These are phyloP conservation scores for Hypoxylon subgilvum DNA, from an alignment of 495 filamentous ascomycete species.

Conservation along the genomic window DNA sequence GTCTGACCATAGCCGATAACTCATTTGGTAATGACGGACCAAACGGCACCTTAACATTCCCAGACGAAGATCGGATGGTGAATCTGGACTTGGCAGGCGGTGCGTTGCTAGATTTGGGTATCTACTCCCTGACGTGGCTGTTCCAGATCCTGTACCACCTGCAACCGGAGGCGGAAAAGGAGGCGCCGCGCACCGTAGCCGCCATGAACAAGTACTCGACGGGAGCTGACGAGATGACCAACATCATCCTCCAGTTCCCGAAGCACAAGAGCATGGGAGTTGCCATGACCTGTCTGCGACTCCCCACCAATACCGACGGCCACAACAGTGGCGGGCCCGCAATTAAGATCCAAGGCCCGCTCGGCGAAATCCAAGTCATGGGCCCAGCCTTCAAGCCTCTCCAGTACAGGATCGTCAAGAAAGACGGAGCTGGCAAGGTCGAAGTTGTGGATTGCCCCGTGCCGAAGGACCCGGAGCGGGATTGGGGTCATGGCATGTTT, in stretches of 20 bases:
- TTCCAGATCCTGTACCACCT: constrained; percentile 90
- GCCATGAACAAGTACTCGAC: constrained; percentile 81
- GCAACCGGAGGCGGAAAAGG: constrained; percentile 64
- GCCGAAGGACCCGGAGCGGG: constrained; percentile 57
- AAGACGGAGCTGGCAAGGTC: constrained; percentile 51
- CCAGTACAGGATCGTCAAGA: constrained; percentile 65
- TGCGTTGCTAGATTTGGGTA: constrained; percentile 80
- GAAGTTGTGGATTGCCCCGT: constrained; percentile 69
- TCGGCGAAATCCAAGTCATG: constrained; percentile 85
- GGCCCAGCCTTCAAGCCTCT: constrained; percentile 74
- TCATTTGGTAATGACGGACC: constrained; percentile 51
- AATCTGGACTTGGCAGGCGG: constrained; percentile 88
- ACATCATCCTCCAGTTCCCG: constrained; percentile 79
- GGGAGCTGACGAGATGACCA: constrained; percentile 82
- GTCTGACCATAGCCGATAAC: constrained; percentile 60
- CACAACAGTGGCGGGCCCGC: constrained; percentile 67
- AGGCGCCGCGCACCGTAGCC: constrained; percentile 54
- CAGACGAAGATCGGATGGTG: constrained; percentile 75
- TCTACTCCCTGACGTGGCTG: constrained; percentile 91
- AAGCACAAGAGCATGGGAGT: constrained; percentile 70
- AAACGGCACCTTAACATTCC: constrained; percentile 53
- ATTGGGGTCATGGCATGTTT: constrained; percentile 83
- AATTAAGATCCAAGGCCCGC: constrained; percentile 82
- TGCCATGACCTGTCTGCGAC: constrained; percentile 75
- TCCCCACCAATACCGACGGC: constrained; percentile 69